A percentile compares a stretch with the other conserved stretches of the same genome.
Evolutionary conservation across 139 green algal genomes (phyloP).

Genomic region (Gonium pectorale): DNA sequence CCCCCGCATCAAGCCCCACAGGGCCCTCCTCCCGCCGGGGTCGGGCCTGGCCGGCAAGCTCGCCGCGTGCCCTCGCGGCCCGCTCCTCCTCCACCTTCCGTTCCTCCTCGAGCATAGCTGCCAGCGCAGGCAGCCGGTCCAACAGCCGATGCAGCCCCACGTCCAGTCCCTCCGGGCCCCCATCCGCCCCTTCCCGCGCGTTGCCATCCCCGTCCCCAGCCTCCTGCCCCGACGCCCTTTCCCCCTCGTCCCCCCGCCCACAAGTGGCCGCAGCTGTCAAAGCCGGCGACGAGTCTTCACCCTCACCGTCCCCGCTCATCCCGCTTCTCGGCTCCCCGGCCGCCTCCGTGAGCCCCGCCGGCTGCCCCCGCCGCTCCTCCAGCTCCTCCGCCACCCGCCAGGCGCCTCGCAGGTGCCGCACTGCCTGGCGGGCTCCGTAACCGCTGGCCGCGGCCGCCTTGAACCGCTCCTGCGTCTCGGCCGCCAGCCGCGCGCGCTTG

Average conservation of each 20-base stretch:
- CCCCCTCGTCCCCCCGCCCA: background rate
- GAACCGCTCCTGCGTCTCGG: constrained; percentile 2
- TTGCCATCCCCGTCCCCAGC: too few species aligned
- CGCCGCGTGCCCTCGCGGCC: background rate
- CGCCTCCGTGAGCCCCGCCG: background rate
- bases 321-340: background rate
- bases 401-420: constrained; percentile 25
- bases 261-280: too few species aligned
- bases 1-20: background rate
- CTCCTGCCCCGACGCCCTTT: background rate
- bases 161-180: background rate
- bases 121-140: background rate
- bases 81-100: background rate
- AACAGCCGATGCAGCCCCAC: background rate
- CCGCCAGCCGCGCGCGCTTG: background rate
- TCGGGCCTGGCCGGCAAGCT: background rate
- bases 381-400: constrained; percentile 17
- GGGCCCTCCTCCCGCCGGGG: background rate
- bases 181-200: background rate
- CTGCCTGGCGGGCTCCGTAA: background rate
- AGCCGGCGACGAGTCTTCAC: too few species aligned
- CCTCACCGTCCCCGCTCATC: too few species aligned
- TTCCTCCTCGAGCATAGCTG: constrained; percentile 1
- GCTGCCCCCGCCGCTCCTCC: background rate
- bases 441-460: background rate